phyloP scores from a whole-genome alignment of 805 yeast species.

The Candida manassasensis region DNA sequence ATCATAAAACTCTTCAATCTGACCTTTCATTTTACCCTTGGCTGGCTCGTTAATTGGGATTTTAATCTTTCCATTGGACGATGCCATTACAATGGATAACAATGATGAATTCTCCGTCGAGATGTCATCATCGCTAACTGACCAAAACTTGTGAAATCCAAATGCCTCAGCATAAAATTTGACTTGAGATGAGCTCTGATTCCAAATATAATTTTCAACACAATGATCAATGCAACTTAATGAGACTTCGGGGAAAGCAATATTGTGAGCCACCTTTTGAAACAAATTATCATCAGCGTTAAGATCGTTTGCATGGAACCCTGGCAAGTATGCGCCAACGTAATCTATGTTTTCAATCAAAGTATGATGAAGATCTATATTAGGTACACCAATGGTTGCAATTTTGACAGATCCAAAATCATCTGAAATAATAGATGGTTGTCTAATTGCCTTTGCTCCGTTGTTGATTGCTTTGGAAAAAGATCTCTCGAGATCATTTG shows the following conservation, averaged over 20 bases:
- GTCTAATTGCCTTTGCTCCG: slow-evolving; percentile 45
- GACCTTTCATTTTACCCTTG: slow-evolving; percentile 58
- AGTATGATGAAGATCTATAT: slow-evolving; percentile 68
- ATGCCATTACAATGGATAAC: slow-evolving; percentile 72
- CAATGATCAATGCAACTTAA: slow-evolving; percentile 64
- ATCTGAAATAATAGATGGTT: slow-evolving; percentile 34
- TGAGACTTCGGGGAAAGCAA: slow-evolving; percentile 27
- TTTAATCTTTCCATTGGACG: slow-evolving; percentile 57
- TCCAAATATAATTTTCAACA: slow-evolving; percentile 75
- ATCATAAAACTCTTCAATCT: slow-evolving; percentile 76
- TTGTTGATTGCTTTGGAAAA: slow-evolving; percentile 42
- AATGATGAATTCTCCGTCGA: slow-evolving; percentile 66
- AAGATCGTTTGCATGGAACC: slow-evolving; percentile 19
- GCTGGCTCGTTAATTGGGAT: slow-evolving; percentile 90
- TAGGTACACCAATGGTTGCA: slow-evolving; percentile 43
- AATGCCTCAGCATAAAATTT: slow-evolving; percentile 55
- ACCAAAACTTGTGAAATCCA: slow-evolving; percentile 78
- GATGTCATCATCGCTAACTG: slow-evolving; percentile 77
- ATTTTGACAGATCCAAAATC: slow-evolving; percentile 44
- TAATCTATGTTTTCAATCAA: slow-evolving; percentile 47
- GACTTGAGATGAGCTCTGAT: slow-evolving; percentile 56
- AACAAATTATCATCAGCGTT: slow-evolving; percentile 5
- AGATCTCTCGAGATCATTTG: slow-evolving; percentile 43
- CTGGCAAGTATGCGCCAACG: slow-evolving; percentile 49
- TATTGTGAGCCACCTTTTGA: slow-evolving; percentile 5